Conservation (phyloP, 306 rosid genomes). For the Mucuna pruriens region DNA sequence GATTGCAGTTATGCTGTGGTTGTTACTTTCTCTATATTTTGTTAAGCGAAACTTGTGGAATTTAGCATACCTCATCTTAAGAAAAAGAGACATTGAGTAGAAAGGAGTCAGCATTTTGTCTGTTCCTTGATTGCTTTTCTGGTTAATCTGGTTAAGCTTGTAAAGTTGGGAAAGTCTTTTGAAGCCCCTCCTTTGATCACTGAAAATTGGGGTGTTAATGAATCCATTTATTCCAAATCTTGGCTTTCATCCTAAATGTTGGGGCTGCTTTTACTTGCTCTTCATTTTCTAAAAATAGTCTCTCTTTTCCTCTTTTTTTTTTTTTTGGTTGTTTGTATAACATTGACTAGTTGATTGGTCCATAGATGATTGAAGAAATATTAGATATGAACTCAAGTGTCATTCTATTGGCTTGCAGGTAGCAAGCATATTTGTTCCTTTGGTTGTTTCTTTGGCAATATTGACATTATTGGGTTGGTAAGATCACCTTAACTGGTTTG, state of each 20-base stretch:
- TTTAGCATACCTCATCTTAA: not conserved
- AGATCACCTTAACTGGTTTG: slow-evolving; percentile 42
- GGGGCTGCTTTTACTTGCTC: slow-evolving; percentile 5
- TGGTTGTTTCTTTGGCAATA: slow-evolving; percentile 76
- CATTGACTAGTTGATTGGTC: slow-evolving; percentile 19
- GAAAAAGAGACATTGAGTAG: slow-evolving; percentile 9
- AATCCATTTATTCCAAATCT: not conserved
- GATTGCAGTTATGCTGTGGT: not conserved
- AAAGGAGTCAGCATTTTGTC: slow-evolving; percentile 25
- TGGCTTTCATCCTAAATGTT: not conserved
- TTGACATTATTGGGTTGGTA: slow-evolving; percentile 84
- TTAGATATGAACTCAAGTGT: slow-evolving; percentile 32
- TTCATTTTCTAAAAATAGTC: not conserved
- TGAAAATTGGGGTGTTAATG: slow-evolving; percentile 20
- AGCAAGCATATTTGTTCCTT: slow-evolving; percentile 95
- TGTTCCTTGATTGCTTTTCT: slow-evolving; percentile 6
- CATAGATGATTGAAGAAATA: slow-evolving; percentile 18
- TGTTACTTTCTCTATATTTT: not conserved
- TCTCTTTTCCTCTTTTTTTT: not conserved
- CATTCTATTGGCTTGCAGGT: slow-evolving; percentile 65
- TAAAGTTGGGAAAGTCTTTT: slow-evolving; percentile 17
- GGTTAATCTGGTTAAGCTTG: slow-evolving; percentile 11
- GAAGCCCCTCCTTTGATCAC: slow-evolving; percentile 14
- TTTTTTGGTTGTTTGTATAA: not conserved
- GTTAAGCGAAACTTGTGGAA: not conserved